These are phyloP conservation scores for Mimosa pudica DNA, from an alignment of 306 rosid genomes.

Conservation along the genomic window DNA sequence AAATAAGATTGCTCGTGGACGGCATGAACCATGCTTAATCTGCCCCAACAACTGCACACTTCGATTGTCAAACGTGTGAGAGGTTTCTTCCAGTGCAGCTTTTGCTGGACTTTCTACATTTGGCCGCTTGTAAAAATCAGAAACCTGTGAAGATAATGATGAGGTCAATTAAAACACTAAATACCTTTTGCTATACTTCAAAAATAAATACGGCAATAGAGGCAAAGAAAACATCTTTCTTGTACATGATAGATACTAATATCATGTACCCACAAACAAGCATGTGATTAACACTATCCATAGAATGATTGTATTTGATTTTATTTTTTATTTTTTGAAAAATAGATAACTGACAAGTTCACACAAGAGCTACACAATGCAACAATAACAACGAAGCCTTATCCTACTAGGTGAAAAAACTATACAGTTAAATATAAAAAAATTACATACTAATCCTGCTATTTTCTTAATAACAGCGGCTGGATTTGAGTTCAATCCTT, in stretches of 20 bases:
- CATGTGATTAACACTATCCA: constrained; percentile 23
- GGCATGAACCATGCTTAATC: constrained; percentile 92
- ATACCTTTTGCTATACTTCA: constrained; percentile 1
- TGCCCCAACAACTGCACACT: constrained; percentile 94
- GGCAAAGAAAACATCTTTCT: constrained; percentile 5
- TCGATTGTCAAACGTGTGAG: constrained; percentile 81
- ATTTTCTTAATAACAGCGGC: constrained; percentile 92
- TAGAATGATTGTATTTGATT: constrained; percentile 12
- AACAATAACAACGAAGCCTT: too few relatives aligned
- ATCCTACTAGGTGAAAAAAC: not conserved
- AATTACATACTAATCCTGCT: constrained; percentile 76
- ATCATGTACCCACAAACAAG: constrained; percentile 30
- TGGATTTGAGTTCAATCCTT: constrained; percentile 88
- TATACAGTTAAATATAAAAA: constrained; percentile 22
- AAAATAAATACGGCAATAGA: constrained; percentile 30
- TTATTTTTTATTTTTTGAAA: too few relatives aligned
- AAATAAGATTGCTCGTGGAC: constrained; percentile 90
- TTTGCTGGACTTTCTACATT: constrained; percentile 92
- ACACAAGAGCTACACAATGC: not conserved
- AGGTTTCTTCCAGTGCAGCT: constrained; percentile 74
- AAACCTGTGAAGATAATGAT: constrained; percentile 59
- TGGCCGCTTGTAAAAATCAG: constrained; percentile 86
- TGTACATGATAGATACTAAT: constrained; percentile 15
- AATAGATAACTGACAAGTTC: constrained; percentile 16
- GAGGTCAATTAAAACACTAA: constrained; percentile 16